Base-by-base conservation (phyloP, 208 protist genomes). In the Crithidia mellificae region DNA sequence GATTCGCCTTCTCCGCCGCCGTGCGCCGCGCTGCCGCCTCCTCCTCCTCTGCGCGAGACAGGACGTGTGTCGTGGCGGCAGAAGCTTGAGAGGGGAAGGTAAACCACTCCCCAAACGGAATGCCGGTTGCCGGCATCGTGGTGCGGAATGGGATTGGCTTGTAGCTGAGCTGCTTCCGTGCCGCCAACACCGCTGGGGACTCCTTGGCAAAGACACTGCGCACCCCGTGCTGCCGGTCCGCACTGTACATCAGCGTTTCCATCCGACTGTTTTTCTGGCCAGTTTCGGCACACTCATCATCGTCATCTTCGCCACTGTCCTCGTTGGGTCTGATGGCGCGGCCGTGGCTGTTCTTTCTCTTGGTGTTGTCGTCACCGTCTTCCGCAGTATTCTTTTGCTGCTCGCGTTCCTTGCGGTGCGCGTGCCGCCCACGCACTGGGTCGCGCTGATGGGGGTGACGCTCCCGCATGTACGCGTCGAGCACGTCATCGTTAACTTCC, bases 141-240 rank as follows among this genome's bases (percentile, higher is more conserved):
- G 46, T 56, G 25, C 88, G 83, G n/a, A 66, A 65, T 3, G 22
- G 43, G 9, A 93, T 79, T 25, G 83, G 84, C n/a, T 72, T 68
- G 56, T 91, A 92, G 43, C 57, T 80, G 30, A 82, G 51, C 65
- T 77, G 74, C 61, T 81, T 78, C 5, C 88, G 87, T 3, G 62
- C 73, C 5, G 77, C 86, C 25, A 96, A 20, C 39, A 85, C 84
- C 19, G 72, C 85, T 7, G 63, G 25, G 6, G 84, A 78, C 68
- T 96, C 90, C 43, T 87, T 88, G 12, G 64, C 61, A 57, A 96
- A 96, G 15, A 91, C 78, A 58, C 84, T 91, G 41, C 90, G 90
- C 55, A 94, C 79, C 3, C 84, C 89, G 43, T 70, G 71, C 17
- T 62, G 46, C 25, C 82, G 77, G 51, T 86, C 86, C 0, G 78